Conservation (phyloP, 768 basidiomycete genomes). For the Lactarius quietus region DNA sequence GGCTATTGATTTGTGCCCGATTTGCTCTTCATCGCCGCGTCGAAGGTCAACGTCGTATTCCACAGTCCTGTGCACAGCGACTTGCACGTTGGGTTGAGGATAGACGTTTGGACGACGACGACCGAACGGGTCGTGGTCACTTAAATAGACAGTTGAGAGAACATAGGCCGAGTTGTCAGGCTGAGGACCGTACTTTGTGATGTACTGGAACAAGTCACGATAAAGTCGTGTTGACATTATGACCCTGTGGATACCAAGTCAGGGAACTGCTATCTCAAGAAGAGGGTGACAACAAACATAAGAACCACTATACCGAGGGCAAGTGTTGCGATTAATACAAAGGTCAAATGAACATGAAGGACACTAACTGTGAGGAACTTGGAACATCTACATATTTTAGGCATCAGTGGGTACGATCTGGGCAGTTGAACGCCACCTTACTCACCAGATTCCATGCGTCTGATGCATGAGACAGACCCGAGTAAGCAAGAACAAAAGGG, state of each 20-base stretch:
- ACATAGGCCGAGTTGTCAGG: conserved; percentile 7
- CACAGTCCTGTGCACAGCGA: conserved; percentile 19
- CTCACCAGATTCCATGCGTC: conserved; percentile 25
- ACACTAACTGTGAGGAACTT: conserved; percentile 25
- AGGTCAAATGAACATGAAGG: neutral
- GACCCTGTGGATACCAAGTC: conserved; percentile 12
- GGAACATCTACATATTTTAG: conserved; percentile 21
- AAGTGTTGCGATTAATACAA: neutral
- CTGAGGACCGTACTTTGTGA: conserved; percentile 18
- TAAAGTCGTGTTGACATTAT: conserved; percentile 24
- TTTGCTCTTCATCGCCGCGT: conserved; percentile 13
- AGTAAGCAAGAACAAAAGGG: neutral
- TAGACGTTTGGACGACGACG: conserved; percentile 23
- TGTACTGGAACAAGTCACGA: conserved; percentile 25
- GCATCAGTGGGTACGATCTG: neutral
- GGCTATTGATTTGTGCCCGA: neutral
- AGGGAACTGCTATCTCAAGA: neutral
- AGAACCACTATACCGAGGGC: conserved; percentile 20
- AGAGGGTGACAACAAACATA: conserved; percentile 8
- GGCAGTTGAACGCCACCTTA: neutral
- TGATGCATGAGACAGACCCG: neutral
- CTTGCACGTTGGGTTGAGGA: conserved; percentile 13
- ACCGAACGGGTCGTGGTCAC: conserved; percentile 21
- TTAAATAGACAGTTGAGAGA: conserved; percentile 20
- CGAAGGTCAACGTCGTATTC: conserved; percentile 19